Evolutionary conservation across 331 rosid genomes (phyloP).

Genomic region (Quercus phellos): DNA sequence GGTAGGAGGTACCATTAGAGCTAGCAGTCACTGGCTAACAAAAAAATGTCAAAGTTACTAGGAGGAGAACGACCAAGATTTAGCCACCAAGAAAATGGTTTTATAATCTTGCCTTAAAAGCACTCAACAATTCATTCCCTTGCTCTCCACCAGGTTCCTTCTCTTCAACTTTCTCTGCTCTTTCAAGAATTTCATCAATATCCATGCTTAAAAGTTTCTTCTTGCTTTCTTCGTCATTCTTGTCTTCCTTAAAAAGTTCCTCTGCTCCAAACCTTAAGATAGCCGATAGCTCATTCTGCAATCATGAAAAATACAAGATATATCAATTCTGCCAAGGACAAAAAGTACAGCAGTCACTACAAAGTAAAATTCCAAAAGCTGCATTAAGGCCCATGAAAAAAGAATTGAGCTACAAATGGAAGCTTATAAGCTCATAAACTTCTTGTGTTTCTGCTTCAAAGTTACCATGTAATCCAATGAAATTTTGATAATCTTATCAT

Average conservation of each 20-base stretch:
- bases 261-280: constrained; percentile 97
- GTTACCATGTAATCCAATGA: background rate
- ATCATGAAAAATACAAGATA: constrained; percentile 4
- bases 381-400: background rate
- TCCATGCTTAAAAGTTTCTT: constrained; percentile 84
- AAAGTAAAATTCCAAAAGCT: background rate
- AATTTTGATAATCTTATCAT: constrained; percentile 1
- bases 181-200: constrained; percentile 99
- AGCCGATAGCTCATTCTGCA: constrained; percentile 93
- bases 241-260: constrained; percentile 97
- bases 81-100: background rate
- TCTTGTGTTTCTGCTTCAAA: background rate
- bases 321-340: background rate
- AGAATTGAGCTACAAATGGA: background rate
- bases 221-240: constrained; percentile 95
- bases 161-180: constrained; percentile 99
- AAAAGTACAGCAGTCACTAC: background rate
- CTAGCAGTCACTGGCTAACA: background rate
- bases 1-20: background rate
- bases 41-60: background rate
- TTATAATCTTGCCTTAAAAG: constrained; percentile 75
- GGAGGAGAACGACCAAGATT: background rate
- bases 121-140: constrained; percentile 79
- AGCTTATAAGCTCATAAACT: background rate
- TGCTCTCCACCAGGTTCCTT: constrained; percentile 69